Conservation (phyloP, 2,329 filamentous ascomycete genomes). For the Mycosphaerella sp. region DNA sequence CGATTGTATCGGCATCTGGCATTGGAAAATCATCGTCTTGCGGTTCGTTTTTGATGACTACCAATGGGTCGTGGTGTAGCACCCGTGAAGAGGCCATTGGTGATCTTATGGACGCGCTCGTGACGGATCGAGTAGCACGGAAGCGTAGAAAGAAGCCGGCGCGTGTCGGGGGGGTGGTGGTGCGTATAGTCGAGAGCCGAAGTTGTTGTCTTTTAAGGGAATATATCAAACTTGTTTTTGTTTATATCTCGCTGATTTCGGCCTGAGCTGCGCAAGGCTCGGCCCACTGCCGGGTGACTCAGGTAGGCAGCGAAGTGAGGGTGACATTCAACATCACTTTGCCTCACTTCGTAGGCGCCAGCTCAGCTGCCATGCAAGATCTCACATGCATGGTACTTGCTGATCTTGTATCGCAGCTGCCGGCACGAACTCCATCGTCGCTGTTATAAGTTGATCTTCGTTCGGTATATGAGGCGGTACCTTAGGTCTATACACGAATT, state of each 20-base stretch:
- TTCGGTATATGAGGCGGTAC: not conserved
- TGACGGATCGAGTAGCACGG: not conserved
- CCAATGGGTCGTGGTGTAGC: not conserved
- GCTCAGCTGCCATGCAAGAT: not conserved
- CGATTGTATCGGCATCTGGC: not conserved
- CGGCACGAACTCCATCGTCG: not conserved
- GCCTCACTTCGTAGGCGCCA: not conserved
- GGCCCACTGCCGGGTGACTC: not conserved
- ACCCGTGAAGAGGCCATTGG: not conserved
- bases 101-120: not conserved
- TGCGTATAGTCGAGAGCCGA: not conserved
- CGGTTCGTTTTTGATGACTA: not conserved
- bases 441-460: not conserved
- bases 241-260: not conserved
- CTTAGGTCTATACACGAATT: too few relatives aligned
- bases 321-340: not conserved
- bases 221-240: not conserved
- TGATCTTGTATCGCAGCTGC: not conserved
- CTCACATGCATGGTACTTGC: not conserved
- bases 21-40: not conserved
- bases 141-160: not conserved
- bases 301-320: not conserved
- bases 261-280: not conserved
- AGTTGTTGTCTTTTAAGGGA: not conserved
- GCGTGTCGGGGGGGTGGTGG: not conserved